Percentiles rank a stretch among this genome's conserved stretches.
phyloP scores from a whole-genome alignment of 352 stramenopile species.

The Phytophthora palmivora region DNA sequence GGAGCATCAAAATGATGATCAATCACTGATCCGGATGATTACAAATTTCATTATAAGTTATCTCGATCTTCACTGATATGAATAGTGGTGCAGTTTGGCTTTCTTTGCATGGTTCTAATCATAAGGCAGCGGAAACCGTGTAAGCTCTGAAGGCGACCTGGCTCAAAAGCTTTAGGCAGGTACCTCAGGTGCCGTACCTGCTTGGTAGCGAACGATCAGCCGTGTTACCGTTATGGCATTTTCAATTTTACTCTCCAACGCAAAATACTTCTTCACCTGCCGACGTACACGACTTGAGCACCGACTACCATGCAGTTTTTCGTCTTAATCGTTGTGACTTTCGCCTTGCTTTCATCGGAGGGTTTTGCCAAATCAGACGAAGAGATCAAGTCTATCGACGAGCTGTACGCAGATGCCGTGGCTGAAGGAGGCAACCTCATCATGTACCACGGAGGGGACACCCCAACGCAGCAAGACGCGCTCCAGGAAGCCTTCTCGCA shows the following conservation, averaged over 20 bases:
- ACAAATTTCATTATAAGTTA: no score
- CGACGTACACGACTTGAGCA: not conserved
- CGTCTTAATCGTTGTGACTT: slow-evolving; percentile 1
- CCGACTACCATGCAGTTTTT: slow-evolving; percentile 20
- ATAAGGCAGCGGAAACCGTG: no score
- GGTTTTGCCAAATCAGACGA: slow-evolving; percentile 21
- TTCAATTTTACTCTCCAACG: not conserved
- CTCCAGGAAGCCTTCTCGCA: slow-evolving; percentile 38
- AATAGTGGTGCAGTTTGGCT: no score
- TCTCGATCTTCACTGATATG: no score
- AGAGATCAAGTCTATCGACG: slow-evolving; percentile 48
- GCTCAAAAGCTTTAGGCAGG: no score
- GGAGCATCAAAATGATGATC: no score
- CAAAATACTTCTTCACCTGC: not conserved
- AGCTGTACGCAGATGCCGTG: slow-evolving; percentile 56
- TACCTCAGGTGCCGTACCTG: no score
- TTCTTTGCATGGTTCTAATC: no score
- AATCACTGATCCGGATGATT: no score
- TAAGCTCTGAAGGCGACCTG: no score
- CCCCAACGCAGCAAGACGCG: slow-evolving; percentile 31
- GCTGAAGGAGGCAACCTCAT: slow-evolving; percentile 57
- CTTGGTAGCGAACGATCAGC: not conserved
- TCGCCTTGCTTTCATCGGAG: slow-evolving; percentile 4
- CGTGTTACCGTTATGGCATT: not conserved
- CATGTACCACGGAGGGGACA: slow-evolving; percentile 50